These are phyloP conservation scores for Microbotryum scabiosae DNA, from an alignment of 1,284 basidiomycete genomes.

Conservation along the genomic window DNA sequence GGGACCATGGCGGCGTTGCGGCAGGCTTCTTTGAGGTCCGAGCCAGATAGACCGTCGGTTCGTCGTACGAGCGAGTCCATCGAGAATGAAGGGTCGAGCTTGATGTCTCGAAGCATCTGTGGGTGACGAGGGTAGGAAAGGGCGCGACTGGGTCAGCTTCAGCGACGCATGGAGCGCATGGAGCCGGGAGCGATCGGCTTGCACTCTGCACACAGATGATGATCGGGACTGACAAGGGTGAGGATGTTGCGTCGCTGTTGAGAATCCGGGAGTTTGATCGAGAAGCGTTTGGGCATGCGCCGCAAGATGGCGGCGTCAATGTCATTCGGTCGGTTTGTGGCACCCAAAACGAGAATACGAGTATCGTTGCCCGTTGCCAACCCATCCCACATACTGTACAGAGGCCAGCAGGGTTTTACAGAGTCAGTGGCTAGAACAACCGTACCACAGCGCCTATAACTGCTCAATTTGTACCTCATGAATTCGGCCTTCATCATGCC, in stretches of 20 bases:
- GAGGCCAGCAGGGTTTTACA: background rate
- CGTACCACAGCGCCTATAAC: background rate
- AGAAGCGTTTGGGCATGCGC: conserved; percentile 96
- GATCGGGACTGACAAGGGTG: conserved; percentile 46
- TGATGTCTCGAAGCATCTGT: conserved; percentile 75
- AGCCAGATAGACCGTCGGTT: conserved; percentile 76
- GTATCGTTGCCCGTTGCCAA: conserved; percentile 63
- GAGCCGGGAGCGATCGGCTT: background rate
- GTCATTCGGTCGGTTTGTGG: conserved; percentile 89
- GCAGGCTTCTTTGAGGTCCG: conserved; percentile 90
- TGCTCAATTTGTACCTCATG: conserved; percentile 36
- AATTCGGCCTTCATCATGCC: conserved; percentile 65
- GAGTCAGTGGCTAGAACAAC: conserved; percentile 3
- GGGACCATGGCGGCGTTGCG: conserved; percentile 58
- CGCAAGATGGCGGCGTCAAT: conserved; percentile 84
- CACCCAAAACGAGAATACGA: conserved; percentile 86
- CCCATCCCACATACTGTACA: conserved; percentile 83
- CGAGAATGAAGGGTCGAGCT: conserved; percentile 58
- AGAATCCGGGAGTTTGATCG: conserved; percentile 70
- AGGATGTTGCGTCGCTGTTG: conserved; percentile 84
- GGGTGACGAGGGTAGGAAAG: background rate
- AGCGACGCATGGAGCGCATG: background rate
- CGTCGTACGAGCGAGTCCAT: conserved; percentile 59
- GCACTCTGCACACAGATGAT: background rate
- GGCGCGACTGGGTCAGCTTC: background rate